A percentile compares a stretch with the other conserved stretches of the same genome.
Conservation (phyloP, 768 basidiomycete species). For the Pulveroboletus sp. region DNA sequence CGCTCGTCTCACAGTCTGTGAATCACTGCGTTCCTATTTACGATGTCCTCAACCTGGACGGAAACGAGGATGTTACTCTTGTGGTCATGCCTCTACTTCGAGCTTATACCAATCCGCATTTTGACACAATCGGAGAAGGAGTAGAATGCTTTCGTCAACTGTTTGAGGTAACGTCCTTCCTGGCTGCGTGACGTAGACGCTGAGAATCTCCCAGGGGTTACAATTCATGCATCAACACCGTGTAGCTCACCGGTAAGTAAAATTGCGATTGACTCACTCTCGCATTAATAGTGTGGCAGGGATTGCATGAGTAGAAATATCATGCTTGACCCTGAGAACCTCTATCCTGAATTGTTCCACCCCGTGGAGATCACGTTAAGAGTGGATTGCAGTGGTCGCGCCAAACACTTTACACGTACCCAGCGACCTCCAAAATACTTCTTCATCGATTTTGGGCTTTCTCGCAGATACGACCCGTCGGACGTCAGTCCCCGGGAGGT, state of each 20-base stretch:
- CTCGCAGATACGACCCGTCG: constrained; percentile 26
- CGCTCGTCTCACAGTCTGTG: background rate
- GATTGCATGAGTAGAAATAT: constrained; percentile 32
- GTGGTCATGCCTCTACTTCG: constrained; percentile 38
- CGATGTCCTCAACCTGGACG: constrained; percentile 18
- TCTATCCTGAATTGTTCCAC: constrained; percentile 32
- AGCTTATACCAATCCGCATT: constrained; percentile 18
- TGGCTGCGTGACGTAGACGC: background rate
- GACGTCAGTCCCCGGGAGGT: constrained; percentile 24
- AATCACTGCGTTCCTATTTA: constrained; percentile 38
- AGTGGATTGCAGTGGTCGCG: constrained; percentile 19
- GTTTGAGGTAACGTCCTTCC: constrained; percentile 22
- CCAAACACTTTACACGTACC: constrained; percentile 14
- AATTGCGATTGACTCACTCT: background rate
- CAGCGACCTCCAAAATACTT: constrained; percentile 19
- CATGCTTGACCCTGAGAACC: constrained; percentile 26
- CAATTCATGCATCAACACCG: constrained; percentile 24
- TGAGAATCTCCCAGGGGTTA: constrained; percentile 13
- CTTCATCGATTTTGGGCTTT: constrained; percentile 21
- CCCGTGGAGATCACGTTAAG: constrained; percentile 12
- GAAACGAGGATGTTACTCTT: constrained; percentile 4
- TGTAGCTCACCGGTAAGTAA: constrained; percentile 13
- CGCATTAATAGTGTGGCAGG: constrained; percentile 7
- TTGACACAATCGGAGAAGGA: constrained; percentile 19
- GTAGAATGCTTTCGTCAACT: constrained; percentile 30